Evolutionary conservation across 169 alveolate genomes (phyloP).

Genomic region (Cryptosporidium parvum): DNA sequence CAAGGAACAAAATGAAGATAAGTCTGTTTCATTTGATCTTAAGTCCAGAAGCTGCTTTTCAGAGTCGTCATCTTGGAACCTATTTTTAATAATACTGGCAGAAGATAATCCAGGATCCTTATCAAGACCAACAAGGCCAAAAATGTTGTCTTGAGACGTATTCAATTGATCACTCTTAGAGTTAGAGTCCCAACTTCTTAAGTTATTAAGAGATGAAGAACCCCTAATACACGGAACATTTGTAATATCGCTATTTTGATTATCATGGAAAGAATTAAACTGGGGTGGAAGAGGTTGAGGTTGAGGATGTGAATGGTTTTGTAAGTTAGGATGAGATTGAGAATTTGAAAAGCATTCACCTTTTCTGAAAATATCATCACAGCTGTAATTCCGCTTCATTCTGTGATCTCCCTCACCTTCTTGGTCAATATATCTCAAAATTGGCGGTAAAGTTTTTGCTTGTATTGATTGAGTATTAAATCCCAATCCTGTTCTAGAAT

Average conservation of each 20-base stretch:
- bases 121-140: conserved; percentile 7
- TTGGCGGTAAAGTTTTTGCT: neutral
- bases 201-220: neutral
- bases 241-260: neutral
- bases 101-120: neutral
- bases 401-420: neutral
- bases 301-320: neutral
- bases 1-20: conserved; percentile 22
- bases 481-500: neutral
- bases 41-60: conserved; percentile 2
- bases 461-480: neutral
- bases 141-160: neutral
- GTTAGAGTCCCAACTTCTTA: conserved; percentile 3
- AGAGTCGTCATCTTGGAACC: conserved; percentile 37
- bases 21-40: conserved; percentile 14
- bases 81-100: neutral
- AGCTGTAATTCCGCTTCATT: conserved; percentile 24
- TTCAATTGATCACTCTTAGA: neutral
- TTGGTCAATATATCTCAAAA: neutral
- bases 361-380: conserved; percentile 1
- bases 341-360: neutral
- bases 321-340: neutral
- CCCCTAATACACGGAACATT: neutral
- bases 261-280: neutral
- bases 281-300: neutral